A percentile compares a stretch with the other conserved stretches of the same genome.
phyloP scores from a whole-genome alignment of 768 basidiomycete genomes.

The Cystoderma amianthinum region DNA sequence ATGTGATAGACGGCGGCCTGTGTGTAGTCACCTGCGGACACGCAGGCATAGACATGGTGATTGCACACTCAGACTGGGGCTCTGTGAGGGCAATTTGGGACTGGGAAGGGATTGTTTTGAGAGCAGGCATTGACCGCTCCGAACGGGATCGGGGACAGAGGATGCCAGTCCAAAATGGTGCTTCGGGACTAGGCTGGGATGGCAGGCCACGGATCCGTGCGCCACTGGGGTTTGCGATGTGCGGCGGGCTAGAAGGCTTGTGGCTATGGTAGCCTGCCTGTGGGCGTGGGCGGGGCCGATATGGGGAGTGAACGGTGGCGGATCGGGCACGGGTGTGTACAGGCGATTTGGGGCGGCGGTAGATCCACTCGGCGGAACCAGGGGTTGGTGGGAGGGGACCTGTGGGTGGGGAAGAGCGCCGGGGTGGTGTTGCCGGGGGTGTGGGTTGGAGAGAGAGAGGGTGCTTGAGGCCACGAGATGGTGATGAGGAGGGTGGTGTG shows the following conservation, averaged over 20 bases:
- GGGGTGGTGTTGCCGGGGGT: conserved; percentile 12
- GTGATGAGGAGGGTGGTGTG: neutral
- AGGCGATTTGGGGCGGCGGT: conserved; percentile 33
- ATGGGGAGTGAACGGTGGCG: conserved; percentile 11
- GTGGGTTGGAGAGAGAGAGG: conserved; percentile 9
- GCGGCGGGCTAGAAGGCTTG: conserved; percentile 14
- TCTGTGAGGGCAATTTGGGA: conserved; percentile 19
- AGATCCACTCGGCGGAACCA: conserved; percentile 26
- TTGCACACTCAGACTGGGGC: conserved; percentile 12
- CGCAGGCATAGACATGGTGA: conserved; percentile 8
- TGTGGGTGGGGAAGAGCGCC: conserved; percentile 4
- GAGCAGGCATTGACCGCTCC: conserved; percentile 21
- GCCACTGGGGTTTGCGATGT: no score
- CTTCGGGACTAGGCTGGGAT: neutral
- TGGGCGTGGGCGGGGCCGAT: conserved; percentile 17
- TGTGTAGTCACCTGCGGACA: neutral
- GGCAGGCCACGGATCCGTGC: conserved; percentile 1
- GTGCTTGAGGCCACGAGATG: neutral
- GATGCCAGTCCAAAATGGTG: conserved; percentile 30
- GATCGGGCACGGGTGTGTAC: conserved; percentile 12
- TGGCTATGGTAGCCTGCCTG: conserved; percentile 21
- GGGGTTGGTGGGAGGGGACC: conserved; percentile 3
- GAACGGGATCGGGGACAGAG: conserved; percentile 27
- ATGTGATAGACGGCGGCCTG: conserved; percentile 16
- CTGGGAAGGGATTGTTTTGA: conserved; percentile 26